phyloP scores from a whole-genome alignment of 2,329 filamentous ascomycete species.

The Ambrosiella cleistominuta region DNA sequence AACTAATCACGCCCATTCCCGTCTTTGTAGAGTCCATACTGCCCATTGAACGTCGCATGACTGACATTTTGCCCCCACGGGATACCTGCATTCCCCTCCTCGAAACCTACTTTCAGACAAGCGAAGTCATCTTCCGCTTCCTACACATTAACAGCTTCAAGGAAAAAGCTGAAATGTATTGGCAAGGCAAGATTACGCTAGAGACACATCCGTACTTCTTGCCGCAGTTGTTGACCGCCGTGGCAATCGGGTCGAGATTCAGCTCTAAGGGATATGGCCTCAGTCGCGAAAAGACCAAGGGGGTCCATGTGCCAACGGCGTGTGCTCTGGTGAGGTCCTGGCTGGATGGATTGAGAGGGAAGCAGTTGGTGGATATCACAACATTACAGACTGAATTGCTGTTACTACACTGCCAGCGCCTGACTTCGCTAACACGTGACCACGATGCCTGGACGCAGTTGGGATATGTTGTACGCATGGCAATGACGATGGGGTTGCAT shows the following conservation, averaged over 20 bases:
- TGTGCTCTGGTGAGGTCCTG: constrained; percentile 36
- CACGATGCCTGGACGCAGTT: constrained; percentile 37
- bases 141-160: constrained; percentile 35
- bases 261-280: constrained; percentile 33
- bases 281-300: constrained; percentile 32
- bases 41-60: constrained; percentile 39
- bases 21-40: constrained; percentile 43
- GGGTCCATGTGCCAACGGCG: constrained; percentile 39
- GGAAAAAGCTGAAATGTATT: constrained; percentile 33
- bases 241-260: constrained; percentile 37
- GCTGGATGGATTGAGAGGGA: constrained; percentile 34
- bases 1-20: constrained; percentile 31
- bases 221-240: constrained; percentile 33
- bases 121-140: constrained; percentile 35
- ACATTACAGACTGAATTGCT: constrained; percentile 37
- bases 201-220: constrained; percentile 28
- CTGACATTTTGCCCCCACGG: constrained; percentile 35
- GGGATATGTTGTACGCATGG: constrained; percentile 37
- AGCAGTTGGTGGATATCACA: constrained; percentile 33
- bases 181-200: constrained; percentile 28
- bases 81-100: constrained; percentile 34
- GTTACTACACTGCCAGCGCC: constrained; percentile 33
- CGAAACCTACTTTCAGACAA: constrained; percentile 30
- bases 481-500: constrained; percentile 42
- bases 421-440: constrained; percentile 31